Evolutionary conservation across 106 monocot genomes (phyloP), one percentile per base, ranked within the genome.

Genomic region (Amphibolis antarctica): DNA sequence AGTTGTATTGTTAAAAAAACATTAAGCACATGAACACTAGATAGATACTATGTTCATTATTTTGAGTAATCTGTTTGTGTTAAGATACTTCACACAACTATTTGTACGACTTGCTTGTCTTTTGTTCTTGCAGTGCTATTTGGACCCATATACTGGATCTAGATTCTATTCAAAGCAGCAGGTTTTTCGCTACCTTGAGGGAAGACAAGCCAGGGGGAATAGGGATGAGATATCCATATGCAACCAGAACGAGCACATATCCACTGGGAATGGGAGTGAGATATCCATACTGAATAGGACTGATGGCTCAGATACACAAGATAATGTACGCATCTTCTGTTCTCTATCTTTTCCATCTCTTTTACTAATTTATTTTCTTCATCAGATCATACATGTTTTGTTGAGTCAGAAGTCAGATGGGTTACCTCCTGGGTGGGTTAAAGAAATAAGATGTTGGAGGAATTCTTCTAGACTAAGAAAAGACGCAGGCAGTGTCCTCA

Each of bases 401-500:
- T 42, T 42, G 10, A 54, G 20, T 52, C 36, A 25, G 20, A 36
- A 9, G 56, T 43, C 73, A 27, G 68, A 75, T 69, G 80, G 69
- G 28, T 53, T 83, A 46, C 86, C 82, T 62, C 69, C 64, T 45
- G 86, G 79, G 0, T 83, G 83, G 82, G 72, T 75, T 42, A 87
- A 83, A 62, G 80, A 87, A 70, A 63, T 59, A 0, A 69, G 52
- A 75, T 28, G n/a, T 44, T 69, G 69, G 62, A 60, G 55, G 52
- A 68, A 44, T 24, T 42, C 42, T 22, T 49, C 45, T 62, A 52
- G 59, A 64, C 12, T 56, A 10, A 69, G 63, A 62, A 75, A 59
- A 57, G 78, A 78, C 28, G 53, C 46, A n/a, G n/a, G n/a, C n/a
- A 63, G 74, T 82, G 76, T 42, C 22, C 51, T 42, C 49, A 12